Evolutionary conservation across 129 eudicot species (phyloP), one percentile per base, ranked within the genome.

Genomic region (Glebionis coronaria): DNA sequence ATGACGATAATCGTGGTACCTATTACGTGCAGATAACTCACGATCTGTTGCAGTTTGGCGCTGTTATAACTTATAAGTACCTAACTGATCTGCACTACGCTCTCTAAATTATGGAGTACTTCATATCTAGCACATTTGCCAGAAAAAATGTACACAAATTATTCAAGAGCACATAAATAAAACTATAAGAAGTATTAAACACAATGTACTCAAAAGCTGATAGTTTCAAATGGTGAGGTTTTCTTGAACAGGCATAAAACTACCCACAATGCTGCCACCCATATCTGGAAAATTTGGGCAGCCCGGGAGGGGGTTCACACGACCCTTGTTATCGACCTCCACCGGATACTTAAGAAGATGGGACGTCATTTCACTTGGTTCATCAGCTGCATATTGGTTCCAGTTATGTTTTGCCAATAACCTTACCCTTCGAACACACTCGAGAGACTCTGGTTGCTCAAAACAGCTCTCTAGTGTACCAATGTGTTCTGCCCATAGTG

Each of bases 401-500:
- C 87, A 87, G 81, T 87, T 84, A 1, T 12, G 38, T 74, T 87
- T 85, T 4, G 81, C 71, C 73, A 76, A n/a, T 56, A 52, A 56
- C 62, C 82, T 76, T 16, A 87, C 74, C 21, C 73, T 71, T 63
- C 82, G 81, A 79, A 77, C 82, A 57, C 90, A 84, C 28, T 84
- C 87, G 6, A 84, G n/a, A 38, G 85, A 84, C 69, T 81, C 83
- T 3, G 95, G 95, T 12, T 68, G 75, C 85, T 70, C 79, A 54
- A 78, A 87, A 63, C 83, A 73, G 19, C 55, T 60, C 66, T 87
- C 95, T 1, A 84, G 35, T 4, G 56, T 61, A n/a, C 87, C 90
- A 2, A 81, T 40, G 70, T 87, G 60, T 11, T 54, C 23, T 54
- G 60, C 27, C 60, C 60, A 54, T 5, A 54, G 60, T 54, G 60